Percentiles rank a stretch among this genome's conserved stretches.
These are phyloP conservation scores for Xerocomus cyaneibrunnescens DNA, from an alignment of 1,284 basidiomycete genomes.

Conservation along the genomic window DNA sequence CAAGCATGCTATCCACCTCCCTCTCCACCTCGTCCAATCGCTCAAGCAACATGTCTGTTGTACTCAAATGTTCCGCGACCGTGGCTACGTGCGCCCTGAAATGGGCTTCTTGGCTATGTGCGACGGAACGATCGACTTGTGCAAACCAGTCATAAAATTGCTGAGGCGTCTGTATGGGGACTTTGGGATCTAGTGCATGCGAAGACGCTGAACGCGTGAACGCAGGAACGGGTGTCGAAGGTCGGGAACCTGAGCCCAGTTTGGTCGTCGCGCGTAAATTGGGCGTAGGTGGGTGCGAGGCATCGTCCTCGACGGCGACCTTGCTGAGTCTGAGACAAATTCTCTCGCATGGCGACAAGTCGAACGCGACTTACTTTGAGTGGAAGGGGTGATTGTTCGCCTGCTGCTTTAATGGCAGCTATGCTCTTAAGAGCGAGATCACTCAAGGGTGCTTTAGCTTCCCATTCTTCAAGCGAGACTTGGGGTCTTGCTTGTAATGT, in stretches of 20 bases:
- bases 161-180: constrained; percentile 82
- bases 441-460: constrained; percentile 71
- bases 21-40: constrained; percentile 69
- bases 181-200: constrained; percentile 62
- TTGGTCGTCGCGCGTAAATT: constrained; percentile 33
- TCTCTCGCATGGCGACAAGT: neutral
- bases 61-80: constrained; percentile 70
- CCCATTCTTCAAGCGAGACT: constrained; percentile 85
- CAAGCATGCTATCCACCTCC: constrained; percentile 79
- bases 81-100: constrained; percentile 81
- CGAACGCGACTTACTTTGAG: constrained; percentile 59
- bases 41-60: constrained; percentile 70
- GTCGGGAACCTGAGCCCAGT: constrained; percentile 35
- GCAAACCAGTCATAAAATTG: constrained; percentile 96
- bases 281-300: constrained; percentile 45
- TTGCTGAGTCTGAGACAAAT: constrained; percentile 25
- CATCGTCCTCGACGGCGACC: constrained; percentile 40
- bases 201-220: constrained; percentile 34
- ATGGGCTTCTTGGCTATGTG: constrained; percentile 88
- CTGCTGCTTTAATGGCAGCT: constrained; percentile 58
- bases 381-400: constrained; percentile 62
- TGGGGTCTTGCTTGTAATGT: constrained; percentile 40
- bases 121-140: constrained; percentile 81
- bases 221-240: constrained; percentile 35
- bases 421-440: constrained; percentile 73